Conservation (phyloP, 1,284 basidiomycete genomes). For the Coniophora puteana region DNA sequence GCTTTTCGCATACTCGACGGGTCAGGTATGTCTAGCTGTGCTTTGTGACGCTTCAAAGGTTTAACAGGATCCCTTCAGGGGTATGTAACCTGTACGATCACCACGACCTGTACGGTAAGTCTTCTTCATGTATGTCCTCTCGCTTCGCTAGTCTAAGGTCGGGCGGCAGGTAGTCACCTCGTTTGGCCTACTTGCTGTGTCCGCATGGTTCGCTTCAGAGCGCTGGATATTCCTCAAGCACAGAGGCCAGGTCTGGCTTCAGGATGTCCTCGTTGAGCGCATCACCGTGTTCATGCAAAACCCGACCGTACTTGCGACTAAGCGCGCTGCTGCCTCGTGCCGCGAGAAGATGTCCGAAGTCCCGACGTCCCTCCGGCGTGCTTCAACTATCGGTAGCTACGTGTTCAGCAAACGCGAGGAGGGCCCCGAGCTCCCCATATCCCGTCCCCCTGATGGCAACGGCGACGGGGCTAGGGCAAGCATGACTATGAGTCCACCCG, state of each 20-base stretch:
- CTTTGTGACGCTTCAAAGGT: constrained; percentile 16
- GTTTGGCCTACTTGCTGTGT: constrained; percentile 71
- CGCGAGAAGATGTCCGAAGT: constrained; percentile 19
- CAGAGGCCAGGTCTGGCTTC: constrained; percentile 71
- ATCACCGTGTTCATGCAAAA: constrained; percentile 38
- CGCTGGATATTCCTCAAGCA: constrained; percentile 68
- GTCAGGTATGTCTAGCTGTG: constrained; percentile 33
- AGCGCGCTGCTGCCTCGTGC: constrained; percentile 22
- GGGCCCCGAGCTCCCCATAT: constrained; percentile 17
- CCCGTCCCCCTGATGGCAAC: constrained; percentile 7
- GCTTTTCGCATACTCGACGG: constrained; percentile 48
- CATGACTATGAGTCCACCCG: constrained; percentile 11
- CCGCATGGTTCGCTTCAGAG: constrained; percentile 75
- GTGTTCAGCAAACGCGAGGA: constrained; percentile 15
- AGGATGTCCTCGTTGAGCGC: constrained; percentile 61
- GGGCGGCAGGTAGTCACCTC: constrained; percentile 46
- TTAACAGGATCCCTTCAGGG: constrained; percentile 35
- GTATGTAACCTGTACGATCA: constrained; percentile 59
- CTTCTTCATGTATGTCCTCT: background rate
- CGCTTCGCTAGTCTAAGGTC: constrained; percentile 10
- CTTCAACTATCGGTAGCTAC: no score
- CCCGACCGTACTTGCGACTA: constrained; percentile 29
- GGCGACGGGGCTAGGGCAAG: no score
- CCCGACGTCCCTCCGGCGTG: constrained; percentile 18
- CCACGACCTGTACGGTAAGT: constrained; percentile 66